Evolutionary conservation across 2,329 filamentous ascomycete species (phyloP), one percentile per base, ranked within the genome.

Genomic region (Amauroascus niger): DNA sequence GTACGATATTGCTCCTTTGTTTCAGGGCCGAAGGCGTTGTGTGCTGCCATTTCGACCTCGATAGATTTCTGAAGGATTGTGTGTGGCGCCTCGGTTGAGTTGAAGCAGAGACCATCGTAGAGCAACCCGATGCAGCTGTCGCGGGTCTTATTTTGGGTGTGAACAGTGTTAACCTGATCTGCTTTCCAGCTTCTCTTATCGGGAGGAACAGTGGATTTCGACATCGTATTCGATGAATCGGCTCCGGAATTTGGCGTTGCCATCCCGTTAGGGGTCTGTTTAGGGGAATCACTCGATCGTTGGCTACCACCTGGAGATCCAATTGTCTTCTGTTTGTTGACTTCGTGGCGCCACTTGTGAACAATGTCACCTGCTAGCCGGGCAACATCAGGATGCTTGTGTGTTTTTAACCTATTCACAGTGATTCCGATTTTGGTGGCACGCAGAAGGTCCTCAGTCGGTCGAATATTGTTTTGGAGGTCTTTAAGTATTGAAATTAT

Each of bases 371-470:
- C 78, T 2, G 93, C 89, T 41, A 87, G 76, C 49, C 81, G 80
- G 45, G 84, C 83, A 61, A 97, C 85, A 46, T 77, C 74, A 1
- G 77, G 73, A 41, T 90, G 82, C 69, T 87, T 89, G 75, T 94
- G 86, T 54, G 82, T 70, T 69, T 94, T 89, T 57, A 86, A 80
- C 68, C 89, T 91, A 69, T 90, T 91, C 58, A 97, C 87, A 49
- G 86, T 82, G 60, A 95, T 84, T 62, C 93, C 93, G 49, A 95
- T 91, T 62, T 86, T 87, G n/a, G 91, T 97, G 40, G 86, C 86
- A 65, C 91, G 83, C 60, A 98, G 76, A 62, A 95, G 80, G 62
- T 96, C 88, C 72, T 98, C 93, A 2, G 87, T 93, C 8, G 90
- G 87, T 45, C 81, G 79, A 33, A 91, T 83, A 58, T 87, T 86